A percentile compares a stretch with the other conserved stretches of the same genome.
These are phyloP conservation scores for Panus rudis DNA, from an alignment of 768 basidiomycete genomes.

Conservation along the genomic window DNA sequence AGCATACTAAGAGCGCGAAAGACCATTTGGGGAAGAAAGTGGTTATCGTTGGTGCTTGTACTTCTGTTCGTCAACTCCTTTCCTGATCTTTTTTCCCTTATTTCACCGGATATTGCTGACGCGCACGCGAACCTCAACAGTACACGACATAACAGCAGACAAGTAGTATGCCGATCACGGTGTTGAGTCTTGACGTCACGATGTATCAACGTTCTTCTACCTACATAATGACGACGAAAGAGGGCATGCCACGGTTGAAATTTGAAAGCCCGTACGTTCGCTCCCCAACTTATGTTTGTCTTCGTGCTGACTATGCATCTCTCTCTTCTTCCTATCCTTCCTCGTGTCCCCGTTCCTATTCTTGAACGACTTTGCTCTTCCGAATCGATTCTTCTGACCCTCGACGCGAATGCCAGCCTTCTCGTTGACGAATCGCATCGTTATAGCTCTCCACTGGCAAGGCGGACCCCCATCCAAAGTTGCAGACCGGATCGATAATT, in stretches of 20 bases:
- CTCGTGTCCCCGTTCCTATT: background rate
- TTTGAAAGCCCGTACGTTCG: constrained; percentile 25
- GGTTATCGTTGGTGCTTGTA: constrained; percentile 63
- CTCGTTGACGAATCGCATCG: background rate
- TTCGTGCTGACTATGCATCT: background rate
- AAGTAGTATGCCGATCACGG: constrained; percentile 35
- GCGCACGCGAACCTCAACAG: constrained; percentile 18
- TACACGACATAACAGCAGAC: constrained; percentile 46
- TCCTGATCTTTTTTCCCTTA: constrained; percentile 10
- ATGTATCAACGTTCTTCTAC: constrained; percentile 50
- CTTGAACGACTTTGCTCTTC: background rate
- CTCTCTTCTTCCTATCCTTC: background rate
- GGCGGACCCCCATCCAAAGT: constrained; percentile 40
- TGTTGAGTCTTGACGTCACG: constrained; percentile 45
- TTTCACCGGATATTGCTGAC: background rate
- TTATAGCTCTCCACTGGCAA: constrained; percentile 35
- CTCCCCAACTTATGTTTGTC: no score
- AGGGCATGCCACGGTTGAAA: constrained; percentile 27
- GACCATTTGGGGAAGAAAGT: constrained; percentile 51
- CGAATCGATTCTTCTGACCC: no score
- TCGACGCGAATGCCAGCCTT: no score
- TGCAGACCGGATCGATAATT: constrained; percentile 48
- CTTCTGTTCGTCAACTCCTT: constrained; percentile 34
- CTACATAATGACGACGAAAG: constrained; percentile 35
- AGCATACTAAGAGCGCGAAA: constrained; percentile 4